Evolutionary conservation across 441 rosid genomes (phyloP).

Genomic region (Euphorbia celastroides): DNA sequence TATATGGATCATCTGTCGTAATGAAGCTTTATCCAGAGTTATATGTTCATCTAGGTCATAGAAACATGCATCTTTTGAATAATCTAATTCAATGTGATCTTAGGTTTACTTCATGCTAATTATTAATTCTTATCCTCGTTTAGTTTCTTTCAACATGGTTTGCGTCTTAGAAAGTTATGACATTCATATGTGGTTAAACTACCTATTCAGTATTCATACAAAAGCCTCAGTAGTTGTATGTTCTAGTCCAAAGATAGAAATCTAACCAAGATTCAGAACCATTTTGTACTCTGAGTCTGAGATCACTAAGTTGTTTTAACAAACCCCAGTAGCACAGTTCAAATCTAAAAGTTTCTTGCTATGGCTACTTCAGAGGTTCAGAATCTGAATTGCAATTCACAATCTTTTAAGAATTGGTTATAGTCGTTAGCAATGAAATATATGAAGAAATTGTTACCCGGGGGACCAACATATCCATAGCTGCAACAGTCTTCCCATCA

Average conservation of each 20-base stretch:
- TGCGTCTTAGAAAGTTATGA: background rate
- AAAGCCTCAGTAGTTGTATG: no score
- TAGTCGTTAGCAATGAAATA: background rate
- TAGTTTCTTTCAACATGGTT: background rate
- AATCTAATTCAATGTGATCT: no score
- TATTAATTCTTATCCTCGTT: background rate
- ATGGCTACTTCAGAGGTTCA: background rate
- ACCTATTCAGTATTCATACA: background rate
- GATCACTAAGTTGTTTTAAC: background rate
- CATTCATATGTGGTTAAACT: background rate
- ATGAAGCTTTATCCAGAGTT: no score
- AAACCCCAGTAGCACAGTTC: no score
- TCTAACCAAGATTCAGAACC: background rate
- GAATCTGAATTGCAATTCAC: background rate
- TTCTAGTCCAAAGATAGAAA: no score
- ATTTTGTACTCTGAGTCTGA: background rate
- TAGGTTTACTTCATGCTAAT: no score
- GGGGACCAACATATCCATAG: constrained; percentile 98
- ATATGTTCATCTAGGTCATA: no score
- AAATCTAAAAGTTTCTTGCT: no score
- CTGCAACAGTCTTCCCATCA: constrained; percentile 96
- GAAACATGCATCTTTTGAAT: no score
- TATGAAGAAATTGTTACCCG: constrained; percentile 42
- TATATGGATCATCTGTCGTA: no score
- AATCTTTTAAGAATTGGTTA: background rate